Percentiles rank a stretch among this genome's conserved stretches.
phyloP scores from a whole-genome alignment of 2,329 filamentous ascomycete genomes.

The Phyllosticta capitalensis region DNA sequence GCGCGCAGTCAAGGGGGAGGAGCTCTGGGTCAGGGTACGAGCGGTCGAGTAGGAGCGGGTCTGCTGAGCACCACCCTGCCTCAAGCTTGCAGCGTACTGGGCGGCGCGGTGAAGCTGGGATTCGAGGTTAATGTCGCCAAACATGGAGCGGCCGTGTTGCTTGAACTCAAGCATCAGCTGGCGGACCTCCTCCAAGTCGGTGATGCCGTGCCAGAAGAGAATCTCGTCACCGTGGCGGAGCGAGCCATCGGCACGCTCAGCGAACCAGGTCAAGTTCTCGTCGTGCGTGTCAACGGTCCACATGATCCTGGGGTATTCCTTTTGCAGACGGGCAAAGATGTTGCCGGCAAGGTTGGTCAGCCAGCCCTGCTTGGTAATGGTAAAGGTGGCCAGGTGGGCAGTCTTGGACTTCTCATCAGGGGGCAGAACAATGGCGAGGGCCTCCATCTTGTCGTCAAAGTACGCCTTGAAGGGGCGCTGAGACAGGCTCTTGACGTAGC shows the following conservation, averaged over 20 bases:
- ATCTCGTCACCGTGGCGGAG: conserved; percentile 78
- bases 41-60: conserved; percentile 59
- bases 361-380: conserved; percentile 91
- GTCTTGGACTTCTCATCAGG: conserved; percentile 56
- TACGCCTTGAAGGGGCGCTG: conserved; percentile 81
- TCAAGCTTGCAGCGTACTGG: conserved; percentile 54
- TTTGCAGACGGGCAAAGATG: conserved; percentile 86
- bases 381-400: conserved; percentile 80
- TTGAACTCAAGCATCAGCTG: conserved; percentile 79
- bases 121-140: conserved; percentile 82
- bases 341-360: conserved; percentile 92
- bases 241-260: conserved; percentile 91
- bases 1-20: background rate
- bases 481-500: conserved; percentile 71
- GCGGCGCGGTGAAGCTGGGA: conserved; percentile 73
- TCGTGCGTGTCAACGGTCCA: conserved; percentile 97
- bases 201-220: conserved; percentile 78
- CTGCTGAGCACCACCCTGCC: conserved; percentile 44
- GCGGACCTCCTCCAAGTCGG: conserved; percentile 70
- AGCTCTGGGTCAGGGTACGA: conserved; percentile 13
- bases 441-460: conserved; percentile 90
- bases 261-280: conserved; percentile 97
- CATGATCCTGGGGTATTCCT: conserved; percentile 80
- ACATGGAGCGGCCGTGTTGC: conserved; percentile 72
- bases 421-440: conserved; percentile 78